Conservation (phyloP, 352 stramenopile species). For the Pythium phragmitis region DNA sequence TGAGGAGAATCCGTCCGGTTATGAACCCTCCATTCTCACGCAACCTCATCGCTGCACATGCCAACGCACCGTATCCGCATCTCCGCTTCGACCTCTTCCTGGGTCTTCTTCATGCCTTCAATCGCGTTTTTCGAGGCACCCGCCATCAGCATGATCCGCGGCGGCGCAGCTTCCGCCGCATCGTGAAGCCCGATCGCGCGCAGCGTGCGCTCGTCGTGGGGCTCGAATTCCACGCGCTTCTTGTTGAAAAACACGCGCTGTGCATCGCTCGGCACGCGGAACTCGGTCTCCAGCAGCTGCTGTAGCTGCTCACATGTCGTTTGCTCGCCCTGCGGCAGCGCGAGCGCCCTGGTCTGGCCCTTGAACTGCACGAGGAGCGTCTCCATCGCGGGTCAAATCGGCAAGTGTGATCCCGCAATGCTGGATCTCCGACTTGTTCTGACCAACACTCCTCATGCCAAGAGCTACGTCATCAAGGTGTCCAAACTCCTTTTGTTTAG, state of each 20-base stretch:
- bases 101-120: conserved; percentile 46
- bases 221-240: conserved; percentile 41
- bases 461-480: conserved; percentile 9
- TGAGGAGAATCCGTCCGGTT: background rate
- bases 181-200: conserved; percentile 7
- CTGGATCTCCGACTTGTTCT: background rate
- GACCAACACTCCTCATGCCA: conserved; percentile 10
- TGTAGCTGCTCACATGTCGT: conserved; percentile 45
- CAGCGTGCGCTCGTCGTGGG: background rate
- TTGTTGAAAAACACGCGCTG: conserved; percentile 65
- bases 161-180: conserved; percentile 2
- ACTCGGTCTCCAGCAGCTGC: conserved; percentile 28
- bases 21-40: background rate
- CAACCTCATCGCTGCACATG: background rate
- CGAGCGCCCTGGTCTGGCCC: conserved; percentile 32
- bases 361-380: conserved; percentile 50
- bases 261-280: conserved; percentile 35
- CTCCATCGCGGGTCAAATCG: conserved; percentile 32
- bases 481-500: no score
- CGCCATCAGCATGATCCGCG: conserved; percentile 40
- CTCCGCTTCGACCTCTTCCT: conserved; percentile 40
- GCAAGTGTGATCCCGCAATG: conserved; percentile 11
- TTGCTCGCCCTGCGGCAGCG: conserved; percentile 21
- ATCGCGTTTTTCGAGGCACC: conserved; percentile 50
- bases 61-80: conserved; percentile 31